These are phyloP conservation scores for Hylodesmum podocarpum DNA, from an alignment of 306 rosid species.

Conservation along the genomic window DNA sequence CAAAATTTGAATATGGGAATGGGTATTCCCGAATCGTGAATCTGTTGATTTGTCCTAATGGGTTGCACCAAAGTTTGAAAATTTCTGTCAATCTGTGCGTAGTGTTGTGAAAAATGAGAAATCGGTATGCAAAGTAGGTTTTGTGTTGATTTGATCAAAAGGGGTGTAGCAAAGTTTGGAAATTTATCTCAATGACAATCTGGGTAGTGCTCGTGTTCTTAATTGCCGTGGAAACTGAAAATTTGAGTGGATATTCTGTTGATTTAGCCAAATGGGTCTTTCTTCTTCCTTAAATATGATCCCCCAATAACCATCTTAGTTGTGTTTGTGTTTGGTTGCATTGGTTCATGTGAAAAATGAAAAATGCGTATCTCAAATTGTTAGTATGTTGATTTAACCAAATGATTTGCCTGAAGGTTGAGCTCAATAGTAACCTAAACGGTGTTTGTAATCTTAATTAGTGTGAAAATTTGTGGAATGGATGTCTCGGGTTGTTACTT, in stretches of 20 bases:
- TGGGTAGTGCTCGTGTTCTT: slow-evolving; percentile 3
- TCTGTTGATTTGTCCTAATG: neutral
- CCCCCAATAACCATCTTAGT: neutral
- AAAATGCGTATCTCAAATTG: neutral
- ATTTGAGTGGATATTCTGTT: neutral
- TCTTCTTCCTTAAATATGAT: neutral
- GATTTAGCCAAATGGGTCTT: neutral
- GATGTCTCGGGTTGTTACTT: neutral
- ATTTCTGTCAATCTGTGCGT: neutral
- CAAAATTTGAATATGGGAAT: neutral
- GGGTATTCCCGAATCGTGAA: neutral
- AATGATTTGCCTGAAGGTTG: neutral
- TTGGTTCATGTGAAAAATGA: neutral
- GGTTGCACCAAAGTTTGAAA: neutral
- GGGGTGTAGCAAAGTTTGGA: slow-evolving; percentile 7
- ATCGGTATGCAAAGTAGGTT: neutral
- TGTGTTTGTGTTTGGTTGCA: neutral
- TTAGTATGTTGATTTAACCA: neutral
- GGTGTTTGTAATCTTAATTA: neutral
- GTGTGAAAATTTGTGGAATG: neutral
- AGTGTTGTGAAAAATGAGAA: slow-evolving; percentile 5
- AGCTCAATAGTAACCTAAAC: neutral
- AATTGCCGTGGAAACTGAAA: neutral
- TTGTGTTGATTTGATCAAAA: neutral
- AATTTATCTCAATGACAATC: slow-evolving; percentile 20